phyloP scores from a whole-genome alignment of 139 green algal genomes.

The Closterium sp. region DNA sequence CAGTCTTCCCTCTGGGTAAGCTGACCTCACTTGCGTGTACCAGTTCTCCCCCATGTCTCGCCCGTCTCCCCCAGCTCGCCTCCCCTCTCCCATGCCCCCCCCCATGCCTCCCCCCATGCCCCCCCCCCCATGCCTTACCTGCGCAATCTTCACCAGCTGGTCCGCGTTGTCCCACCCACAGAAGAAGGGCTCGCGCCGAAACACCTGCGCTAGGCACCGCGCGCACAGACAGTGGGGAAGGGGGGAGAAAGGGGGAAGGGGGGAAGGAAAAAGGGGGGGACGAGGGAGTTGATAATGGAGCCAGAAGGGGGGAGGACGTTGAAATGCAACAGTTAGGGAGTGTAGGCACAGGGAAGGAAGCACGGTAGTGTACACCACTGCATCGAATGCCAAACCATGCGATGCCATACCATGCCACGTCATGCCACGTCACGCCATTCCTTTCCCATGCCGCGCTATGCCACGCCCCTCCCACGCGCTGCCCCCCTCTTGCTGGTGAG shows the following conservation, averaged over 20 bases:
- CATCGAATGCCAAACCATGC: neutral
- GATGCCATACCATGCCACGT: neutral
- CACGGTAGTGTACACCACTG: neutral
- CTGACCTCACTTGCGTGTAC: too few species aligned
- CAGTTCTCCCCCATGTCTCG: too few species aligned
- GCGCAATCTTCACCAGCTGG: slow-evolving; percentile 97
- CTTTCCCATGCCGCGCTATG: neutral
- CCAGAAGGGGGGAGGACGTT: neutral
- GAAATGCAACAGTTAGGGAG: too few species aligned
- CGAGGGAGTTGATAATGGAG: neutral
- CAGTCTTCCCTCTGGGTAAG: too few species aligned
- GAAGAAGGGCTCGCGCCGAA: slow-evolving; percentile 97
- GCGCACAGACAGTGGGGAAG: neutral
- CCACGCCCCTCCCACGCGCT: neutral
- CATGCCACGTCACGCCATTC: too few species aligned
- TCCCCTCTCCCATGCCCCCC: too few species aligned
- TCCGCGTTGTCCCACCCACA: slow-evolving; percentile 97
- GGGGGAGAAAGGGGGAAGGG: neutral
- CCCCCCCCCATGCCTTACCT: slow-evolving; percentile 32
- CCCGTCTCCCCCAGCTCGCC: too few species aligned
- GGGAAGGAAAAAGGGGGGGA: neutral
- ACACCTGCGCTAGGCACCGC: slow-evolving; percentile 64
- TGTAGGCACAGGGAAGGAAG: neutral
- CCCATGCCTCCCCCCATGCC: neutral
- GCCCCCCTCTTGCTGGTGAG: neutral